Conservation (phyloP, 768 basidiomycete genomes). For the Nidularia pulvinata region DNA sequence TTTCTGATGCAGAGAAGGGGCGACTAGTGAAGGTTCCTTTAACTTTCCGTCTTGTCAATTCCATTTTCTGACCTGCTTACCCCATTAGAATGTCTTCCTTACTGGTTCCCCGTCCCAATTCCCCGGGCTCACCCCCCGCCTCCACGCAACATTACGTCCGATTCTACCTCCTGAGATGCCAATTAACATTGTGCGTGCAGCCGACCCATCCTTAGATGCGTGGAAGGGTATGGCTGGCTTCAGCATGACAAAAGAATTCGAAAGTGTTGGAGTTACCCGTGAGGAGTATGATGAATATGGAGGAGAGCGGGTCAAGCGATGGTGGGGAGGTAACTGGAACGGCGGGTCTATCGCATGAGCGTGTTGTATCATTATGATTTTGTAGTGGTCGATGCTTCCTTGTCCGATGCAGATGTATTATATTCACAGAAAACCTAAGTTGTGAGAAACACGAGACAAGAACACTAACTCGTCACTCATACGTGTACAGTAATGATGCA, state of each 20-base stretch:
- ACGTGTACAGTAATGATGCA: no score
- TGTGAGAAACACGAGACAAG: no score
- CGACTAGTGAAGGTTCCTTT: slow-evolving; percentile 69
- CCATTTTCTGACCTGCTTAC: not conserved
- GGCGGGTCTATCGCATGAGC: slow-evolving; percentile 18
- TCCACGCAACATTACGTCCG: slow-evolving; percentile 78
- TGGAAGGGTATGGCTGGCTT: slow-evolving; percentile 94
- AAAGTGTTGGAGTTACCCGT: slow-evolving; percentile 58
- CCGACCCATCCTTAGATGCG: slow-evolving; percentile 71
- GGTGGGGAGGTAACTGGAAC: slow-evolving; percentile 96
- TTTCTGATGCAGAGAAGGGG: slow-evolving; percentile 64
- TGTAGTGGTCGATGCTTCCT: not conserved
- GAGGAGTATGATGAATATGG: slow-evolving; percentile 93
- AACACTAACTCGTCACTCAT: no score
- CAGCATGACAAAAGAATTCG: slow-evolving; percentile 55
- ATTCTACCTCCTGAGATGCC: slow-evolving; percentile 83
- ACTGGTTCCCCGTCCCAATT: slow-evolving; percentile 83
- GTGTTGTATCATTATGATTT: not conserved
- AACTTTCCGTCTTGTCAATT: slow-evolving; percentile 9
- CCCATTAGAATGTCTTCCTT: slow-evolving; percentile 78
- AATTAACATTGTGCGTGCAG: slow-evolving; percentile 62
- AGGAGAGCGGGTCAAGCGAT: slow-evolving; percentile 80
- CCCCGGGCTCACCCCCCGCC: slow-evolving; percentile 63
- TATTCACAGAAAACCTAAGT: no score
- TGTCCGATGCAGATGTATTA: no score